Evolutionary conservation across 2,329 filamentous ascomycete species (phyloP), one percentile per base, ranked within the genome.

Genomic region (Penicillium palitans): DNA sequence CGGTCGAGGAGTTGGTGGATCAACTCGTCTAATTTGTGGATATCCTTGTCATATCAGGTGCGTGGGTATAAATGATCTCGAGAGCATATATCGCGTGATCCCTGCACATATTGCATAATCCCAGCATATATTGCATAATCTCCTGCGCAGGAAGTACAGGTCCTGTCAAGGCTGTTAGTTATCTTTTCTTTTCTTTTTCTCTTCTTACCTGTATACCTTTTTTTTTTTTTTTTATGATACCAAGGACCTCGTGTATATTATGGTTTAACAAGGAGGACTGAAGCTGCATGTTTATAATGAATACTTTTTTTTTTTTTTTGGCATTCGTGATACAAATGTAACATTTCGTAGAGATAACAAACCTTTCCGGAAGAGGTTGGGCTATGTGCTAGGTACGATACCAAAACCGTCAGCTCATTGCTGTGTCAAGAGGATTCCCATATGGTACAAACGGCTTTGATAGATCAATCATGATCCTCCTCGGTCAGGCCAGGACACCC

Each of bases 401-500:
- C n/a, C 8, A 40, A 33, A 33, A 21, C 25, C 10, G 29, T 33
- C 29, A 25, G 24, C 24, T 40, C 8, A 39, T 40, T 17, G 19
- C n/a, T 27, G 25, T n/a, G 10, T 15, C 29, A 31, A 45, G 40
- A 8, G n/a, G 17, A 19, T 17, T 27, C 29, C 13, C 25, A 49
- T 52, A 37, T 51, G 10, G 6, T 59, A 49, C 51, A 59, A 56
- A 45, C 40, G 42, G 10, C 9, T 52, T 40, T 7, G n/a, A 15
- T 19, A 9, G 27, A 40, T 84, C 72, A 87, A 66, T 85, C 85
- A 70, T 88, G 85, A 68, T 97, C 93, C 69, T 96, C 92, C 75
- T 97, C 95, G 0, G 87, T 90, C 37, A 88, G 56, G 0, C 95
- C 95, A 0, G 95, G 93, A 80, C 95, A 99, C 0, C 90, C 93